phyloP scores from a whole-genome alignment of 1,139 yeast species.

The Yamadazyma pseudoaaseri region DNA sequence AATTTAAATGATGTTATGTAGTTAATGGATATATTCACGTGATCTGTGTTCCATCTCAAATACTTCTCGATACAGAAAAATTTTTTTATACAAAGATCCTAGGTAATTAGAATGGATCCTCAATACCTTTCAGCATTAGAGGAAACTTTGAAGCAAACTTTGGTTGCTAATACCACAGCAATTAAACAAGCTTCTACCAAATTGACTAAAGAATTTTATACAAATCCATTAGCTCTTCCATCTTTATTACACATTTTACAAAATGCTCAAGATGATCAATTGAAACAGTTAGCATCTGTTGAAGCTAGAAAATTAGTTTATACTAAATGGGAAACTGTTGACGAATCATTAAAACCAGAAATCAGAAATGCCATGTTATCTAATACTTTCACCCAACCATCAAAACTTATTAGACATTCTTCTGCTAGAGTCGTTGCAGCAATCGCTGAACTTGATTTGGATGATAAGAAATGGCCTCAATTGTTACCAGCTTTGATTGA shows the following conservation, averaged over 20 bases:
- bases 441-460: slow-evolving; percentile 75
- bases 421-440: slow-evolving; percentile 87
- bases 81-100: slow-evolving; percentile 2
- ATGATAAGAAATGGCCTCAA: slow-evolving; percentile 69
- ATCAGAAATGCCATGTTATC: slow-evolving; percentile 70
- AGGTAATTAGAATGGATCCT: slow-evolving; percentile 50
- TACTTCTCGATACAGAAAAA: slow-evolving; percentile 1
- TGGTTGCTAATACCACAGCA: slow-evolving; percentile 72
- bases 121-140: slow-evolving; percentile 70
- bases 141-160: slow-evolving; percentile 72
- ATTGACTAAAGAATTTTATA: slow-evolving; percentile 73
- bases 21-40: slow-evolving; percentile 2
- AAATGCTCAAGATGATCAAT: slow-evolving; percentile 56
- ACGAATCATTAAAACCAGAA: slow-evolving; percentile 51
- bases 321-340: slow-evolving; percentile 66
- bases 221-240: slow-evolving; percentile 71
- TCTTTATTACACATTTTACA: slow-evolving; percentile 81
- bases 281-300: slow-evolving; percentile 88
- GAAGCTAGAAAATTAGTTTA: slow-evolving; percentile 85
- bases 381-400: slow-evolving; percentile 56
- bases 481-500: slow-evolving; percentile 69
- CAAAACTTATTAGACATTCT: slow-evolving; percentile 80
- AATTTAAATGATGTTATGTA: slow-evolving; percentile 50
- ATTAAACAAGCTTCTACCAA: slow-evolving; percentile 81
- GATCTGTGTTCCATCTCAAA: slow-evolving; percentile 4